Conservation (phyloP, 106 monocot species). For the Dioscorea alata region DNA sequence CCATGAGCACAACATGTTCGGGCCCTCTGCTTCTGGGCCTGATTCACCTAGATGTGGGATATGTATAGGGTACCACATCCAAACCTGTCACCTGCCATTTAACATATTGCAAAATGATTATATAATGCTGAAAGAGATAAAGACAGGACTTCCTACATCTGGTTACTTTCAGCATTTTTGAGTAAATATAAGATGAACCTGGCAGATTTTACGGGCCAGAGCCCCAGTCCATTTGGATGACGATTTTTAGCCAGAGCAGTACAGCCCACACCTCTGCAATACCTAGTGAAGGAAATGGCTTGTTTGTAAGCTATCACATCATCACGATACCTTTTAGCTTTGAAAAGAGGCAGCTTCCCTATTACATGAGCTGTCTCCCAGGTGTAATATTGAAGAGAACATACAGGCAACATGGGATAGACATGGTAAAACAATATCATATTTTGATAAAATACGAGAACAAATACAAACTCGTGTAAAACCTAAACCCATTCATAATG, state of each 20-base stretch:
- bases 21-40: slow-evolving; percentile 80
- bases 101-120: background rate
- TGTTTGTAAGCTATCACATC: slow-evolving; percentile 46
- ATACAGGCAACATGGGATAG: background rate
- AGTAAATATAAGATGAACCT: slow-evolving; percentile 53
- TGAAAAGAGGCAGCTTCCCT: slow-evolving; percentile 28
- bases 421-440: background rate
- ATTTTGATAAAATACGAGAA: background rate
- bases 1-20: slow-evolving; percentile 83
- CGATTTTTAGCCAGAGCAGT: slow-evolving; percentile 31
- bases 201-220: slow-evolving; percentile 57
- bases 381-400: slow-evolving; percentile 18
- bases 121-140: background rate
- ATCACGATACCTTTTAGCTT: slow-evolving; percentile 40
- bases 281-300: slow-evolving; percentile 42
- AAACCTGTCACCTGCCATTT: slow-evolving; percentile 59
- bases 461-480: background rate
- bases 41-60: slow-evolving; percentile 81
- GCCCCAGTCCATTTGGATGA: slow-evolving; percentile 42
- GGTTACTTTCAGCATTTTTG: slow-evolving; percentile 61
- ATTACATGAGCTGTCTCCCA: slow-evolving; percentile 32
- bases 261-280: slow-evolving; percentile 28
- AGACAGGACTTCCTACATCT: slow-evolving; percentile 26
- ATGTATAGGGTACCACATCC: slow-evolving; percentile 70
- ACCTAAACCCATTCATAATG: background rate